Base-by-base conservation (phyloP, 192 early-diverging fungal genomes). In the Coemansia sp. region DNA sequence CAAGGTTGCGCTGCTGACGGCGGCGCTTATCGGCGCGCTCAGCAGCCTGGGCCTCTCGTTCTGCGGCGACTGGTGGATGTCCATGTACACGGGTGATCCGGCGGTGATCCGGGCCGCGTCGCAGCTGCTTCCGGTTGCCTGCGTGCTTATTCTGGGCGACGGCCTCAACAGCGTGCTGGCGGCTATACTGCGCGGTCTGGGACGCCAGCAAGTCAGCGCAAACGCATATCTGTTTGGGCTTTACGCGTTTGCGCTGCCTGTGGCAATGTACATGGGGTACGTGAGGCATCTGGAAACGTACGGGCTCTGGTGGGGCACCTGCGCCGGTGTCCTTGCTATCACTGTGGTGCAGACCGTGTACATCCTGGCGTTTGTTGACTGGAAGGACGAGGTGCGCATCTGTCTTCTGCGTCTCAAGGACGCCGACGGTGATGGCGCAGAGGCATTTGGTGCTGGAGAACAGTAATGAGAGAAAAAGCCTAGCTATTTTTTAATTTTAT, bases 81-180 rank as follows among this genome's bases (percentile, higher is more conserved):
- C 62, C 21, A 44, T 91, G 4, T 91, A 90, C 61, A 91, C 89
- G 6, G 65, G 75, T 19, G 91, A 95, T 61, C 69, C 77, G 0
- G 86, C 86, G 0, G 92, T 98, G 12, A 80, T 89, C 44, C 65
- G 50, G 3, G 83, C 93, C 3, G 89, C 93, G 0, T 86, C 92
- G 0, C 75, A 65, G 44, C 79, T 95, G 9, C 64, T 96, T 62
- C 92, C 93, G 0, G 63, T 94, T 23, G 89, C 84, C 12, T 92
- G 92, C 4, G 10, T 89, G 12, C 90, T 87, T 64, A 85, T 92
- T 42, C 45, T 74, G 10, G 45, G 65, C n/a, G 89, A 91, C 57
- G 86, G 84, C n/a, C 60, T 88, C 0, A 85, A 87, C n/a, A 84
- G 77, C 37, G 80, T 88, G 8, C 70, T 83, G n/a, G 82, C 86